Evolutionary conservation across 345 rosid genomes (phyloP), one percentile per base, ranked within the genome.

Genomic region (Mangifera indica): DNA sequence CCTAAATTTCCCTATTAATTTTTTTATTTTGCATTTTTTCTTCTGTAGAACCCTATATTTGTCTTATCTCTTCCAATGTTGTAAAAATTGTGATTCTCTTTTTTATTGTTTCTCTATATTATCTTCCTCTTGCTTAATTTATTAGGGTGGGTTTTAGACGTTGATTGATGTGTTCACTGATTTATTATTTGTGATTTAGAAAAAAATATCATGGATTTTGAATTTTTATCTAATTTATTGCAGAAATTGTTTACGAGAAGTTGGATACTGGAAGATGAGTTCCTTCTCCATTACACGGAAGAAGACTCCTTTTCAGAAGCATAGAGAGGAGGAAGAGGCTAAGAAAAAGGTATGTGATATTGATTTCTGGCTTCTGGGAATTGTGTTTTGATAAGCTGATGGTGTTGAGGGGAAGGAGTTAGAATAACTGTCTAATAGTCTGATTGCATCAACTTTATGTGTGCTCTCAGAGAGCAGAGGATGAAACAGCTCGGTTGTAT

Each of bases 301-400:
- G 84, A 94, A 94, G 72, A 94, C 98, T 3, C 98, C 98, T 22
- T 94, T 94, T 68, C 98, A 94, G 88, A 94, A 94, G 83, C 97
- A 92, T 76, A 85, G 98, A 72, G 98, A 94, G 74, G 98, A 90
- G 84, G 99, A 95, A 82, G 98, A 93, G 77, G 99, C 99, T 34
- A 87, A 82, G 86, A 95, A 95, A 71, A 95, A 95, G 96, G 98
- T 86, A 34, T 7, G 42, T 37, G 8, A 5, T 34, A 24, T 13
- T 1, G n/a, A 64, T 54, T 57, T 18, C 18, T 8, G 14, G 53
- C 53, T 49, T 15, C 53, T 37, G 18, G 15, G 18, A 3, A 14
- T 49, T 49, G 53, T 37, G 42, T 37, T 37, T 54, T 54, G 18
- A 20, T 37, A 14, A 20, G 34, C 32, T 67, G 32, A 53, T 54